Percentiles rank a stretch among this genome's conserved stretches.
phyloP scores from a whole-genome alignment of 805 yeast genomes.

The Kuraishia hungarica region DNA sequence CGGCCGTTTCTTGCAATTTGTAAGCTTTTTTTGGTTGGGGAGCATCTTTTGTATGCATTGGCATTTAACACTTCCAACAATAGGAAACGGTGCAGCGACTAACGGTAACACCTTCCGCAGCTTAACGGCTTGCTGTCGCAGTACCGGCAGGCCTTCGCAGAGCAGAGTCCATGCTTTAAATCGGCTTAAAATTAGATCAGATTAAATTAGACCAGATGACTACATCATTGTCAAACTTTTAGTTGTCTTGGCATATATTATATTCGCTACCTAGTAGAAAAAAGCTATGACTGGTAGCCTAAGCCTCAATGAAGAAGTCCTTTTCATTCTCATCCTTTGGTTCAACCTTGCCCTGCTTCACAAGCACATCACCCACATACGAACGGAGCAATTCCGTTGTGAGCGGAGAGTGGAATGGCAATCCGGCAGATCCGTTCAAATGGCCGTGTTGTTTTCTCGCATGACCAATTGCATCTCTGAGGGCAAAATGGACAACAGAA shows the following conservation, averaged over 20 bases:
- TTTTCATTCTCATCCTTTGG: conserved; percentile 3
- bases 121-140: background rate
- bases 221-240: too few relatives aligned
- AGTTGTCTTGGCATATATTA: too few relatives aligned
- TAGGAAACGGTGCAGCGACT: background rate
- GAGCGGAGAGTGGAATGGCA: conserved; percentile 28
- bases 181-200: too few relatives aligned
- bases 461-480: conserved; percentile 30
- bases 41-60: background rate
- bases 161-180: too few relatives aligned
- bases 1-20: too few relatives aligned
- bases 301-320: background rate
- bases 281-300: background rate
- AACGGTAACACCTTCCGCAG: background rate
- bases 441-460: conserved; percentile 26
- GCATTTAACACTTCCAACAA: background rate
- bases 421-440: conserved; percentile 11
- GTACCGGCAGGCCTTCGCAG: background rate
- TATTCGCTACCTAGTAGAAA: background rate
- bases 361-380: conserved; percentile 28
- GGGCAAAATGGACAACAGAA: conserved; percentile 31
- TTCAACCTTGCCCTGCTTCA: conserved; percentile 19
- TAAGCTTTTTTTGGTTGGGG: too few relatives aligned
- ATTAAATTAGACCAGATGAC: too few relatives aligned
- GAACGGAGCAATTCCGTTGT: conserved; percentile 35